These are phyloP conservation scores for Sphaerostilbella broomeana DNA, from an alignment of 2,329 filamentous ascomycete species.

Conservation along the genomic window DNA sequence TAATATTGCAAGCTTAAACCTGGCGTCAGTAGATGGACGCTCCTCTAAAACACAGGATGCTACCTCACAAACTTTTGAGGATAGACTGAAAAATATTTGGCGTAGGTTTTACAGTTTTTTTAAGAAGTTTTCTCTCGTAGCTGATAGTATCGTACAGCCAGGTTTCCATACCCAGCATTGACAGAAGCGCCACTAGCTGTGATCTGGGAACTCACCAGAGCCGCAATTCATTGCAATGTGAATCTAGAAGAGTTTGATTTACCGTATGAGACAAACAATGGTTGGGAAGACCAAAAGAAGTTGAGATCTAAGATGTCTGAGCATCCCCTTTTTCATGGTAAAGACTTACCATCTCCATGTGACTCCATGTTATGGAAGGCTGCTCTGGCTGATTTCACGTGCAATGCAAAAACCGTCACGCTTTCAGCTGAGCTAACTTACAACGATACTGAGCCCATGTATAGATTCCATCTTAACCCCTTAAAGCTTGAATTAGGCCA, in stretches of 20 bases:
- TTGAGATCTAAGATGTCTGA: conserved; percentile 37
- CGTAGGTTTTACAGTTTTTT: conserved; percentile 34
- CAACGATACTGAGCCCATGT: conserved; percentile 34
- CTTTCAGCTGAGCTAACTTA: conserved; percentile 38
- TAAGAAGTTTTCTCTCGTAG: neutral
- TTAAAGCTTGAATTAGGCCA: conserved; percentile 43
- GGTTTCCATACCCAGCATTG: conserved; percentile 33
- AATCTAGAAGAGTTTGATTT: conserved; percentile 31
- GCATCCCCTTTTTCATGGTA: conserved; percentile 36
- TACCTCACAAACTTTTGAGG: conserved; percentile 11
- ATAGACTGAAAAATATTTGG: conserved; percentile 32
- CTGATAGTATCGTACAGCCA: conserved; percentile 22
- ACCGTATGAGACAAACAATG: conserved; percentile 27
- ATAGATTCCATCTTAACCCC: conserved; percentile 41
- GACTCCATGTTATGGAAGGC: conserved; percentile 39
- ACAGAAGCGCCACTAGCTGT: conserved; percentile 41
- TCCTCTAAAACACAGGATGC: neutral
- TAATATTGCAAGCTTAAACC: too few relatives aligned
- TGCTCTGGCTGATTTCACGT: conserved; percentile 32
- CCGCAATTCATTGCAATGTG: conserved; percentile 40
- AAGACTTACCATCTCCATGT: conserved; percentile 42
- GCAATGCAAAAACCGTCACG: conserved; percentile 32
- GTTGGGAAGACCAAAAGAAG: conserved; percentile 37
- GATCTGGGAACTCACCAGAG: conserved; percentile 46
- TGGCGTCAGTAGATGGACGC: neutral